phyloP scores from a whole-genome alignment of 345 rosid genomes.

The Salix koriyanagi region DNA sequence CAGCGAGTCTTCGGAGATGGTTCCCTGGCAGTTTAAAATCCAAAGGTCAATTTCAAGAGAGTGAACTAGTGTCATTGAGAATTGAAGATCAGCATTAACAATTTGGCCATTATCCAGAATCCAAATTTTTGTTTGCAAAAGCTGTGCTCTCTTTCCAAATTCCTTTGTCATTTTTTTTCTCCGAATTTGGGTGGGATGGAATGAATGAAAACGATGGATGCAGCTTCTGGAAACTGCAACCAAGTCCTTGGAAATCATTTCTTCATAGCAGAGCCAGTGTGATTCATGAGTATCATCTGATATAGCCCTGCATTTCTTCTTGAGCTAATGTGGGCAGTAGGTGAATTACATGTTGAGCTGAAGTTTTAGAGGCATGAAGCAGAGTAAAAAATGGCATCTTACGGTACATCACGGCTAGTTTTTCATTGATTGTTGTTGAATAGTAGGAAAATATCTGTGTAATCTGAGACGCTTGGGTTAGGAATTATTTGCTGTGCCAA shows the following conservation, averaged over 20 bases:
- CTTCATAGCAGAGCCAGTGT: neutral
- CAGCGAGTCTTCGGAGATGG: constrained; percentile 66
- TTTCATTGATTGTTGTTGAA: neutral
- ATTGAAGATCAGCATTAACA: constrained; percentile 53
- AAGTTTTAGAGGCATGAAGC: neutral
- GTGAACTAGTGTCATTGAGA: constrained; percentile 70
- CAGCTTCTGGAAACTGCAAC: neutral
- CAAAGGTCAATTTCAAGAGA: constrained; percentile 53
- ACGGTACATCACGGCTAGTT: too few relatives aligned
- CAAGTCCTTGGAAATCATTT: neutral
- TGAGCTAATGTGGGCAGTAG: neutral
- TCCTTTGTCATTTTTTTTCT: neutral
- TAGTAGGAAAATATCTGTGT: neutral
- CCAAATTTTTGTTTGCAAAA: neutral
- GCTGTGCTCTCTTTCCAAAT: neutral
- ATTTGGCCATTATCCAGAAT: neutral
- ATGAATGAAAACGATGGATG: neutral
- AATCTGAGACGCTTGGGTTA: neutral
- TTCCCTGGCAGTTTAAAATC: constrained; percentile 43
- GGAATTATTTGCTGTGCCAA: neutral
- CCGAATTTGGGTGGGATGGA: neutral
- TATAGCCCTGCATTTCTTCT: neutral
- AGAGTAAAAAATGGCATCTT: neutral
- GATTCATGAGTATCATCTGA: neutral
- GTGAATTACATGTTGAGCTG: neutral